phyloP scores from a whole-genome alignment of 129 eudicot species.

The Tagetes erecta region DNA sequence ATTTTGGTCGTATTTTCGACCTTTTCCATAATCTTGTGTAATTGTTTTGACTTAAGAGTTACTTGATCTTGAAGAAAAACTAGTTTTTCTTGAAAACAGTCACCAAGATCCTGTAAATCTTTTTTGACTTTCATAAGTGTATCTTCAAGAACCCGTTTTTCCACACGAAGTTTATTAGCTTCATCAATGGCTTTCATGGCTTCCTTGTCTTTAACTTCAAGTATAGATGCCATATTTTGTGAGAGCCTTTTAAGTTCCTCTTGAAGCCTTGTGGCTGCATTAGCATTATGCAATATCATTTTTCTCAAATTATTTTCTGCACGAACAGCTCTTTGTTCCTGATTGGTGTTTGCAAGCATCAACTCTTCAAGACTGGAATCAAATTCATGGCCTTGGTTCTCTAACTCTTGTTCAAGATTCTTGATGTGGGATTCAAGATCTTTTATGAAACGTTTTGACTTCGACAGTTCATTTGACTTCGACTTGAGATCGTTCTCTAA shows the following conservation, averaged over 20 bases:
- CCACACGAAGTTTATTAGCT: conserved; percentile 58
- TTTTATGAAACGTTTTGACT: conserved; percentile 39
- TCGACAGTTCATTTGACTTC: conserved; percentile 45
- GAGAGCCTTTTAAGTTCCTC: conserved; percentile 79
- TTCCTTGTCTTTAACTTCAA: conserved; percentile 69
- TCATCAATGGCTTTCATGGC: conserved; percentile 63
- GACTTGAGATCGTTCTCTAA: conserved; percentile 48
- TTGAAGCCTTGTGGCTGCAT: conserved; percentile 72
- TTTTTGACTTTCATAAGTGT: conserved; percentile 45
- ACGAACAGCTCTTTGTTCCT: conserved; percentile 66
- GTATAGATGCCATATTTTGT: conserved; percentile 63
- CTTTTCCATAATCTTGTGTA: conserved; percentile 43
- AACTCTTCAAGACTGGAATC: conserved; percentile 67
- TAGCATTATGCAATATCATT: conserved; percentile 68
- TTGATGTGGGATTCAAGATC: conserved; percentile 58
- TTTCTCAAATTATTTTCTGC: conserved; percentile 72
- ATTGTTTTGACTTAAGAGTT: conserved; percentile 38
- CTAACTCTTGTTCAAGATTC: conserved; percentile 66
- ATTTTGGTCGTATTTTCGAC: conserved; percentile 38
- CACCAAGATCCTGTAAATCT: conserved; percentile 42
- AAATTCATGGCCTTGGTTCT: conserved; percentile 55
- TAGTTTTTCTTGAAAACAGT: conserved; percentile 49
- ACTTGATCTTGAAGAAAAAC: conserved; percentile 41
- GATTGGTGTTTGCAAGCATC: conserved; percentile 56
- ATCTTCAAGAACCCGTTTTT: conserved; percentile 63